Percentiles rank a stretch among this genome's conserved stretches.
Evolutionary conservation across 2,329 filamentous ascomycete genomes (phyloP).

Genomic region (Ceratocystis variospora): DNA sequence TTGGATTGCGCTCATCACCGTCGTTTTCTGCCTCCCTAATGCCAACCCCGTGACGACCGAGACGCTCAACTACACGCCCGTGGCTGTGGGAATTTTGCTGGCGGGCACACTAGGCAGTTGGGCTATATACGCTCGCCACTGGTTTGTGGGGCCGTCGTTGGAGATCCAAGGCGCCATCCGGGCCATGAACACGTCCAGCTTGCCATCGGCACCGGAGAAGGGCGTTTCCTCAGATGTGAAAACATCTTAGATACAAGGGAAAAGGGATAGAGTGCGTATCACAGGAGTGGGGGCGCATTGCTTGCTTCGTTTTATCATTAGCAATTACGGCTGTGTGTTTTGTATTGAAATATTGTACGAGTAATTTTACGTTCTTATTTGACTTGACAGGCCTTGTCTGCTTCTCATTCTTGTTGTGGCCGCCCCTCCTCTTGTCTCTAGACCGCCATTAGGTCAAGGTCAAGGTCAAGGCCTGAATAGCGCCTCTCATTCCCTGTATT

Average conservation of each 20-base stretch:
- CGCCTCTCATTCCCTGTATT: no score
- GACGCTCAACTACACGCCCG: slow-evolving; percentile 46
- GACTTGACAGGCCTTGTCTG: background rate
- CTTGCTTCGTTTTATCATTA: background rate
- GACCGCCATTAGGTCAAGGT: no score
- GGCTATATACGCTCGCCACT: slow-evolving; percentile 38
- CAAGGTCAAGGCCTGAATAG: no score
- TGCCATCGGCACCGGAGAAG: slow-evolving; percentile 32
- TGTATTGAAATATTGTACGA: background rate
- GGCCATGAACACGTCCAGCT: slow-evolving; percentile 34
- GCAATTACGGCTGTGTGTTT: background rate
- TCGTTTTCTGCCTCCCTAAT: slow-evolving; percentile 44
- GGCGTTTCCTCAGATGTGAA: slow-evolving; percentile 9
- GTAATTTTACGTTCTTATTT: slow-evolving; percentile 1
- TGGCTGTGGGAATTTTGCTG: slow-evolving; percentile 44
- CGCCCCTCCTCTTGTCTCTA: background rate
- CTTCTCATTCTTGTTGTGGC: no score
- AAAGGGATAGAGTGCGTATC: background rate
- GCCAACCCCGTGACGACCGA: slow-evolving; percentile 41
- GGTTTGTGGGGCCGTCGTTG: slow-evolving; percentile 43
- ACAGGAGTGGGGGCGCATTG: background rate
- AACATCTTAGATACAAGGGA: background rate
- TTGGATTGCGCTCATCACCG: slow-evolving; percentile 42
- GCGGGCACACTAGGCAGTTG: slow-evolving; percentile 35
- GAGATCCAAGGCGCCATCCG: slow-evolving; percentile 38